These are phyloP conservation scores for Pyrus hybrid DNA, from an alignment of 331 rosid species.

Conservation along the genomic window DNA sequence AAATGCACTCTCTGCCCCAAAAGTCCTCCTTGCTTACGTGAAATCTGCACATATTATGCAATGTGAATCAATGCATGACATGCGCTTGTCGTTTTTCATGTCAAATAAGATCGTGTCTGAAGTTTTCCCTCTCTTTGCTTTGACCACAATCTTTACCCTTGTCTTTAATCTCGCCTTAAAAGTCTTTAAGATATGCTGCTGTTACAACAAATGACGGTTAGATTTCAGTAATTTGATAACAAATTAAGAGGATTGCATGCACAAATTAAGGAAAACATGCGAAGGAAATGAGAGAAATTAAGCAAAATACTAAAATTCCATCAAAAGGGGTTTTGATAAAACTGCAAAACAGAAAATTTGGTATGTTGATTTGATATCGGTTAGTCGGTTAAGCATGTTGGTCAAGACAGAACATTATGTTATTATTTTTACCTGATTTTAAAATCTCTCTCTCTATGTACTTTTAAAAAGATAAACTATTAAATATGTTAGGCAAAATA, in stretches of 20 bases:
- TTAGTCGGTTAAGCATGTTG: background rate
- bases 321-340: background rate
- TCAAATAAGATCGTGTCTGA: background rate
- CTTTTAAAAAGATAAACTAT: too few relatives aligned
- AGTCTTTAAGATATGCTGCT: background rate
- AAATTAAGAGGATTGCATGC: background rate
- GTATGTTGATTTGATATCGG: background rate
- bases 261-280: background rate
- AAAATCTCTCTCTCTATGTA: background rate
- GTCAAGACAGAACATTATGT: background rate
- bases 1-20: background rate
- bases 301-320: too few relatives aligned
- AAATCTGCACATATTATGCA: background rate
- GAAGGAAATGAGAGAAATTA: background rate
- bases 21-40: background rate
- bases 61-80: background rate
- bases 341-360: background rate
- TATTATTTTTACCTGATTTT: too few relatives aligned
- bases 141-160: background rate
- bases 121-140: background rate
- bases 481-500: background rate
- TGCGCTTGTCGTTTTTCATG: background rate
- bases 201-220: background rate
- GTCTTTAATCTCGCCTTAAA: background rate
- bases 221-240: background rate